Evolutionary conservation across 768 basidiomycete species (phyloP).

Genomic region (Hygrophorus russula): DNA sequence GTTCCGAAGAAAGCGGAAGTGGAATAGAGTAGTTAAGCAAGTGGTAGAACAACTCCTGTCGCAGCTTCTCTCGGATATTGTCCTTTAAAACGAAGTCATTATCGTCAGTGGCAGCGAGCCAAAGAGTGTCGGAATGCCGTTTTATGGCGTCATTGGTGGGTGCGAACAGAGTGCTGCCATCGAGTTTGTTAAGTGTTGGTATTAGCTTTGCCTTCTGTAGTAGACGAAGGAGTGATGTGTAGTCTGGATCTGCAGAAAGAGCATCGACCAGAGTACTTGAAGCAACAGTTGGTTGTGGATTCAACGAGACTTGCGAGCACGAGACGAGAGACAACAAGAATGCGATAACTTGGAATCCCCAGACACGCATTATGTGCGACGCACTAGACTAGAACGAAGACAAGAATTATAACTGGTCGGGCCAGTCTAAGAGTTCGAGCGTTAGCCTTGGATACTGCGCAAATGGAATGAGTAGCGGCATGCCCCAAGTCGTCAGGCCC

Average conservation of each 20-base stretch:
- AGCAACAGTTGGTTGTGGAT: conserved; percentile 9
- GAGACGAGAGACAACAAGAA: conserved; percentile 19
- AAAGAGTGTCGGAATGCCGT: conserved; percentile 31
- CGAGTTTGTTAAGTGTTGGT: conserved; percentile 83
- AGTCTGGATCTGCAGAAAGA: conserved; percentile 67
- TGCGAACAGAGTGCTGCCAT: conserved; percentile 80
- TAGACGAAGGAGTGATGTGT: conserved; percentile 60
- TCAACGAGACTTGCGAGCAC: conserved; percentile 21
- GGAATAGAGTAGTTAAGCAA: conserved; percentile 72
- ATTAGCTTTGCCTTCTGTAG: conserved; percentile 82
- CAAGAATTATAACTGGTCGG: too few relatives aligned
- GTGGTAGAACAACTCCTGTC: conserved; percentile 93
- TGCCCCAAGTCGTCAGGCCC: too few relatives aligned
- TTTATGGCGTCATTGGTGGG: conserved; percentile 89
- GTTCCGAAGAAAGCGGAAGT: conserved; percentile 25
- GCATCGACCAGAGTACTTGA: conserved; percentile 68
- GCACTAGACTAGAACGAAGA: too few relatives aligned
- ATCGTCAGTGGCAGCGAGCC: conserved; percentile 27
- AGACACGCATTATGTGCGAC: conserved; percentile 2
- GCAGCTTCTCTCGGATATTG: conserved; percentile 73
- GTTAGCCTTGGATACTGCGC: too few relatives aligned
- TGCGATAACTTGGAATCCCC: conserved; percentile 10
- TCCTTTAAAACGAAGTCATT: conserved; percentile 37
- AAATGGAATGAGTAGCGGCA: too few relatives aligned
- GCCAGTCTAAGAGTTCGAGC: too few relatives aligned